Percentiles rank a stretch among this genome's conserved stretches.
These are phyloP conservation scores for Lactarius akahatsu DNA, from an alignment of 768 basidiomycete species.

Conservation along the genomic window DNA sequence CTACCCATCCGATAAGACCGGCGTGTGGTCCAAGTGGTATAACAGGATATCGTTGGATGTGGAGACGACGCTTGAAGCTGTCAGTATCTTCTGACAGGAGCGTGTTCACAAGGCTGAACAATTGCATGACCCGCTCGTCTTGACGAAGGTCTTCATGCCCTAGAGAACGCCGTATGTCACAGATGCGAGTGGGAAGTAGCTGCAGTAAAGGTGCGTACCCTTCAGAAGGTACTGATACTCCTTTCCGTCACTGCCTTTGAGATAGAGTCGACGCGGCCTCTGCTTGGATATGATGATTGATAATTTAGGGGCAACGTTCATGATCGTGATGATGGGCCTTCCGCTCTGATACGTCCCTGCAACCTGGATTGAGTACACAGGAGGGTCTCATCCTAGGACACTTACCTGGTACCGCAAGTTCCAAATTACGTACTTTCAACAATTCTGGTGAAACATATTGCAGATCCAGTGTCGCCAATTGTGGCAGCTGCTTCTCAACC, in stretches of 20 bases:
- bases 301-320: slow-evolving; percentile 83
- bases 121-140: slow-evolving; percentile 98
- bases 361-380: not conserved
- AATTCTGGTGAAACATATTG: slow-evolving; percentile 97
- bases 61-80: slow-evolving; percentile 93
- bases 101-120: slow-evolving; percentile 96
- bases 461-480: slow-evolving; percentile 85
- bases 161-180: slow-evolving; percentile 33
- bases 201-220: slow-evolving; percentile 48
- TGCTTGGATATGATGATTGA: slow-evolving; percentile 97
- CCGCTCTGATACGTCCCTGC: slow-evolving; percentile 91
- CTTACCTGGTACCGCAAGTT: slow-evolving; percentile 92
- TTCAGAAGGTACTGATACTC: slow-evolving; percentile 93
- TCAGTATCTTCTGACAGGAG: slow-evolving; percentile 88
- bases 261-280: slow-evolving; percentile 81
- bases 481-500: slow-evolving; percentile 90
- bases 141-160: slow-evolving; percentile 99
- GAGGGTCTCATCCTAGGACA: slow-evolving; percentile 14
- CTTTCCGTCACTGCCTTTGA: slow-evolving; percentile 88
- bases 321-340: slow-evolving; percentile 75
- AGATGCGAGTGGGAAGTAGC: not conserved
- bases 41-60: slow-evolving; percentile 90
- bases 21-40: slow-evolving; percentile 95
- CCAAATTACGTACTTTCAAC: slow-evolving; percentile 83
- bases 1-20: slow-evolving; percentile 93